A percentile compares a stretch with the other conserved stretches of the same genome.
These are phyloP conservation scores for Fusarium virguliforme DNA, from an alignment of 2,329 filamentous ascomycete species.

Conservation along the genomic window DNA sequence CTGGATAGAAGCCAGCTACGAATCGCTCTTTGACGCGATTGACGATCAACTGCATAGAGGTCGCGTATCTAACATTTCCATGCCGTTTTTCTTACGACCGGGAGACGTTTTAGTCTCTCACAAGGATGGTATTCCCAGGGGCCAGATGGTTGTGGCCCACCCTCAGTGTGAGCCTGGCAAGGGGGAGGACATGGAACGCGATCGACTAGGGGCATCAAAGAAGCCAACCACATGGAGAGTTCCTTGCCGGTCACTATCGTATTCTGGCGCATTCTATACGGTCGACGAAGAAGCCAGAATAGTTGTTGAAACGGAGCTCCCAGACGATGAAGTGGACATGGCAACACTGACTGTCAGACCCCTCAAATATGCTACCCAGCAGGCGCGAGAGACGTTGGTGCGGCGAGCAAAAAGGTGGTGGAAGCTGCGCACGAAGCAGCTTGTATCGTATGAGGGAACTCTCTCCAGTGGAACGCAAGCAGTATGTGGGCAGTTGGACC, in stretches of 20 bases:
- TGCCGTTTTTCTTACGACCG: constrained; percentile 6
- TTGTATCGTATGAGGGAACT: constrained; percentile 19
- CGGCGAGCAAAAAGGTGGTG: constrained; percentile 9
- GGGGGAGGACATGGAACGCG: not conserved
- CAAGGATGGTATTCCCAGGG: not conserved
- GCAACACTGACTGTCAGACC: not conserved
- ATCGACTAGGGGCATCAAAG: not conserved
- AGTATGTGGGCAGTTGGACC: not conserved
- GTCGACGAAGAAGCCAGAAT: not conserved
- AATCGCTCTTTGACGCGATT: not conserved
- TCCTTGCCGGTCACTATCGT: not conserved
- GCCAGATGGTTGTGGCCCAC: not conserved
- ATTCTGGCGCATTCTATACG: constrained; percentile 1
- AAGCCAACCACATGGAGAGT: not conserved
- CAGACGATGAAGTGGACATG: not conserved
- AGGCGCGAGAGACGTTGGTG: not conserved
- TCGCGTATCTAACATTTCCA: not conserved
- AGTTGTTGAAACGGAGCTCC: not conserved
- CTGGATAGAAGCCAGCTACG: constrained; percentile 18
- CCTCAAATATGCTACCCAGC: not conserved
- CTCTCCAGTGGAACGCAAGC: not conserved
- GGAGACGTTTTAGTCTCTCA: constrained; percentile 3
- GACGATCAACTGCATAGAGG: constrained; percentile 9
- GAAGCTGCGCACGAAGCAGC: not conserved
- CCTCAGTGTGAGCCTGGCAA: not conserved